Base-by-base conservation (phyloP, 805 yeast species). In the Schwanniomyces polymorphus region DNA sequence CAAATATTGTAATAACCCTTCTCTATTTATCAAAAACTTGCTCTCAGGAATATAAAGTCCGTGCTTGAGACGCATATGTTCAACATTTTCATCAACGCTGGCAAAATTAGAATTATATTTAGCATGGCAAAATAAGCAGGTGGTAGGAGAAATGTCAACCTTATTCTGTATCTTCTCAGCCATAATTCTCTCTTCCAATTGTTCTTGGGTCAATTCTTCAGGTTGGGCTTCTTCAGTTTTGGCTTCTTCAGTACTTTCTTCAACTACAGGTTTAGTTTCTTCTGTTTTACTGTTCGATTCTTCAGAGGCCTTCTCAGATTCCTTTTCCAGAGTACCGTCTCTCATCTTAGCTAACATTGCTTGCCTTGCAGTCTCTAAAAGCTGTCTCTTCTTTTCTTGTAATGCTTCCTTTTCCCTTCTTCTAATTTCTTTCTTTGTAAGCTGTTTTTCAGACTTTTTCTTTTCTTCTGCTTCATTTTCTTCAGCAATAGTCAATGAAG, bases 31-130 rank as follows among this genome's bases (percentile, higher is more conserved):
- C 41, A 94, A 73, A 58, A 81, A 91, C 12, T 80, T 76, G 50
- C 76, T 72, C 64, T 94, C 97, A 1, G 99, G 99, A 6, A 94
- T 78, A 51, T 86, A 94, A 38, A 94, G 74, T 1, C 98, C 98
- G 65, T 88, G 97, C 31, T 65, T 72, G 48, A 75, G 76, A 59
- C 80, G 83, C 96, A 94, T 86, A 64, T 94, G 97, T 26, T 74
- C 75, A 27, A 86, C 57, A 45, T 73, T 72, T 26, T 64, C 76
- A 5, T 79, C 81, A 14, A 75, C 53, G 23, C 65, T 60, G 10
- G 54, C 60, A 44, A 74, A 76, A 12, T 51, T 47, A 41, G 66
- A 59, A 33, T 68, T 61, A 26, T 58, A 52, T 37, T 68, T 72
- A 9, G 65, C 61, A 38, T 70, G 70, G 47, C 84, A 79, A 54